These are phyloP conservation scores for Quercus bicolor DNA, from an alignment of 306 rosid genomes.

Conservation along the genomic window DNA sequence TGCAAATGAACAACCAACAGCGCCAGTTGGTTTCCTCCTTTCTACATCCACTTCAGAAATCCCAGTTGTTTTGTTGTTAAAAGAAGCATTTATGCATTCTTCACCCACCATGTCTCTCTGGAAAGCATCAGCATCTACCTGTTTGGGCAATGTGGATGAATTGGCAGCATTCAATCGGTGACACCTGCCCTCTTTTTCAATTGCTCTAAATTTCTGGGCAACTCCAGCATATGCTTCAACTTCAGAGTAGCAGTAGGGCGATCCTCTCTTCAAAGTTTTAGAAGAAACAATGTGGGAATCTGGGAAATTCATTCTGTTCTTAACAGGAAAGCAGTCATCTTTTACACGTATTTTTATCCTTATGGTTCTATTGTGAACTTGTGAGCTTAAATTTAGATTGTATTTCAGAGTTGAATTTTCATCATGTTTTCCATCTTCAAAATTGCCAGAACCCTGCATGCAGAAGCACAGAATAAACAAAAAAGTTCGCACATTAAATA, in stretches of 20 bases:
- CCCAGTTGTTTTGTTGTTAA: conserved; percentile 35
- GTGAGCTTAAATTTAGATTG: conserved; percentile 21
- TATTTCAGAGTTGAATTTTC: conserved; percentile 23
- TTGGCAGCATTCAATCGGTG: conserved; percentile 40
- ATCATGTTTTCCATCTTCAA: conserved; percentile 38
- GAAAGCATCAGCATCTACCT: conserved; percentile 44
- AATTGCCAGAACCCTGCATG: conserved; percentile 53
- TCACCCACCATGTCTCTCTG: conserved; percentile 44
- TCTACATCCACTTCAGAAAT: conserved; percentile 36
- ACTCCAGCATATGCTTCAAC: conserved; percentile 49
- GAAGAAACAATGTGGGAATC: conserved; percentile 38
- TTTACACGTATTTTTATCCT: conserved; percentile 35
- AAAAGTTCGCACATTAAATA: conserved; percentile 7
- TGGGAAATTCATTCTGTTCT: conserved; percentile 24
- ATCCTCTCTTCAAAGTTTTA: conserved; percentile 55
- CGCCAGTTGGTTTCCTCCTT: conserved; percentile 45
- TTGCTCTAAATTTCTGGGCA: conserved; percentile 51
- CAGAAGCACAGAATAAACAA: conserved; percentile 29
- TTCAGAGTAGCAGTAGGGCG: conserved; percentile 36
- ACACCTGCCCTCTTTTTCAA: conserved; percentile 49
- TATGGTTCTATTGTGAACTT: conserved; percentile 39
- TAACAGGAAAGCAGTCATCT: conserved; percentile 25
- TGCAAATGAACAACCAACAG: conserved; percentile 42
- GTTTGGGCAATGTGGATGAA: conserved; percentile 30
- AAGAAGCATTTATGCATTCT: conserved; percentile 37